phyloP scores from a whole-genome alignment of 495 filamentous ascomycete species.

The Elasticomyces elasticus region DNA sequence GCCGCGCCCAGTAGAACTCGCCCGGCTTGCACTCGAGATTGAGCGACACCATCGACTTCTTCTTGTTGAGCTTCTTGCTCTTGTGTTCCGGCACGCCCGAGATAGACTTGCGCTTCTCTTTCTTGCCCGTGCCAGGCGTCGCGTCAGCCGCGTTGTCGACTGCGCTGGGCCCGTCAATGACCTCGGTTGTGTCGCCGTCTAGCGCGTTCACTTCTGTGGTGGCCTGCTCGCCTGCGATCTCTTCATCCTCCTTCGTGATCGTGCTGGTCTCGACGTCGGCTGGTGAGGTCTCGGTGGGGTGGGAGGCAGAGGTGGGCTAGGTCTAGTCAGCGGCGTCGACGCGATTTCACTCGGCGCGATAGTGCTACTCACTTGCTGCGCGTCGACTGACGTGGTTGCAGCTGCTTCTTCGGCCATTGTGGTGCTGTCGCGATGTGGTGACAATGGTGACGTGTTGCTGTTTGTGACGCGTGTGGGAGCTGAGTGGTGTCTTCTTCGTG shows the following conservation, averaged over 20 bases:
- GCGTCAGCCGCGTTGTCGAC: constrained; percentile 20
- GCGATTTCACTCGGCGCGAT: not conserved
- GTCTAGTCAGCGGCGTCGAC: constrained; percentile 8
- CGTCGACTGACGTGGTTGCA: constrained; percentile 14
- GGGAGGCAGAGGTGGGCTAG: constrained; percentile 14
- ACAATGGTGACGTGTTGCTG: no score
- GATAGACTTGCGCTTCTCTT: constrained; percentile 57
- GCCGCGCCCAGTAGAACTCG: constrained; percentile 72
- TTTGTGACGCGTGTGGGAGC: no score
- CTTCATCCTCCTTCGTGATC: constrained; percentile 18
- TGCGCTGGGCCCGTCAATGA: constrained; percentile 6
- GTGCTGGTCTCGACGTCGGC: constrained; percentile 1
- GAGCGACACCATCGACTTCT: constrained; percentile 63
- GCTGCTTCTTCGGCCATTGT: constrained; percentile 15
- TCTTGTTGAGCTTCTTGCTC: constrained; percentile 71
- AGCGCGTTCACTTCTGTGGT: constrained; percentile 20
- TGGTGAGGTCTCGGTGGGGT: constrained; percentile 5
- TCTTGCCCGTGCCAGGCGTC: constrained; percentile 30
- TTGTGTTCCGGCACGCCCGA: constrained; percentile 57
- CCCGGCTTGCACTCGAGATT: constrained; percentile 75
- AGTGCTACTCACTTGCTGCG: constrained; percentile 13
- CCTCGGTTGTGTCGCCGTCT: constrained; percentile 17
- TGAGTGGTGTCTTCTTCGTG: not conserved
- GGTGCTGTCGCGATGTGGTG: not conserved
- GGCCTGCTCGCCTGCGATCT: constrained; percentile 20